Evolutionary conservation across 495 filamentous ascomycete genomes (phyloP).

Genomic region (Aspergillus hancockii): DNA sequence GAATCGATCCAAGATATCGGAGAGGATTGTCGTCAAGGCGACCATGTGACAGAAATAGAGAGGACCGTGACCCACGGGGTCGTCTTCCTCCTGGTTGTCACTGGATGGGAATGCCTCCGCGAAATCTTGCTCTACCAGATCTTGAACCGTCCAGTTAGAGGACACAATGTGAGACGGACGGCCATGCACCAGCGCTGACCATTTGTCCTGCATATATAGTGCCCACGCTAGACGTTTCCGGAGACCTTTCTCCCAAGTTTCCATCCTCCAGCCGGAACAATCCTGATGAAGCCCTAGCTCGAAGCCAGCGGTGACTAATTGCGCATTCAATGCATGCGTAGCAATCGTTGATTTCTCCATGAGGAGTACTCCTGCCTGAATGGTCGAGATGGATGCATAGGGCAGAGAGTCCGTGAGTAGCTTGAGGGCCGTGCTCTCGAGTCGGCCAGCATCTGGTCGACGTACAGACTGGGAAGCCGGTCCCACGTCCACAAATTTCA

Average conservation of each 20-base stretch:
- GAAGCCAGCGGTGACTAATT: constrained; percentile 59
- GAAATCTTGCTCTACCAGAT: constrained; percentile 55
- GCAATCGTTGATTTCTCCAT: constrained; percentile 86
- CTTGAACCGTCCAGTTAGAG: constrained; percentile 58
- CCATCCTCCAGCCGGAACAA: constrained; percentile 55
- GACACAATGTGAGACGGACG: constrained; percentile 56
- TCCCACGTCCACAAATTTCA: constrained; percentile 85
- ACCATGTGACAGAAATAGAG: constrained; percentile 61
- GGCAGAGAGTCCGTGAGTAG: constrained; percentile 76
- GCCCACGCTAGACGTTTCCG: constrained; percentile 61
- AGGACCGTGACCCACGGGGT: constrained; percentile 43
- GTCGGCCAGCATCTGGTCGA: constrained; percentile 69
- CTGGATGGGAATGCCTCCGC: constrained; percentile 38
- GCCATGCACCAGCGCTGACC: constrained; percentile 57
- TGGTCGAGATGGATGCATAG: constrained; percentile 84
- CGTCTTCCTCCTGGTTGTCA: constrained; percentile 36
- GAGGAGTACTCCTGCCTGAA: constrained; percentile 87
- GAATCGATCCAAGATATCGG: constrained; percentile 61
- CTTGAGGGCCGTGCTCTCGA: constrained; percentile 76
- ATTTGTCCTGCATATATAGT: constrained; percentile 62
- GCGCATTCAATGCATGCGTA: constrained; percentile 82
- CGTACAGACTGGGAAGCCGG: constrained; percentile 62
- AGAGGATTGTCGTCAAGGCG: constrained; percentile 58
- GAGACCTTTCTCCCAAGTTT: constrained; percentile 55
- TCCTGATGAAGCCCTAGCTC: constrained; percentile 60